Percentiles rank a stretch among this genome's conserved stretches.
Evolutionary conservation across 805 yeast species (phyloP).

Genomic region (Danielia reshetovae): DNA sequence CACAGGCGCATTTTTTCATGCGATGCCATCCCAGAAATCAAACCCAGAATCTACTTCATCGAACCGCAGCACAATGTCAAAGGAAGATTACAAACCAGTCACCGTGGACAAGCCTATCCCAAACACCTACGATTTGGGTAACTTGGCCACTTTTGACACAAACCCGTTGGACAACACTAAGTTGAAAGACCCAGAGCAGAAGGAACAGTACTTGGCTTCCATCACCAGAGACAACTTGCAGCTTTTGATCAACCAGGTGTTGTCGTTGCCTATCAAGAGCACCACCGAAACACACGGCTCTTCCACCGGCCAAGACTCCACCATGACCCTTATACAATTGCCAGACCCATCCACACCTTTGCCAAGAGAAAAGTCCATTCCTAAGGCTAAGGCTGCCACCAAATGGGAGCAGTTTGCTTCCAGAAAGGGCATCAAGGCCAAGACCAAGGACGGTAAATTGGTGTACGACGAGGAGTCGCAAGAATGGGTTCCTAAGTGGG

Average conservation of each 20-base stretch:
- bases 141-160: slow-evolving; percentile 83
- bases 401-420: slow-evolving; percentile 97
- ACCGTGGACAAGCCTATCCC: slow-evolving; percentile 92
- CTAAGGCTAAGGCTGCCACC: slow-evolving; percentile 87
- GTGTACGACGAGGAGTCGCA: slow-evolving; percentile 85
- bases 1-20: slow-evolving; percentile 5
- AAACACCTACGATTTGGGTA: slow-evolving; percentile 83
- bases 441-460: slow-evolving; percentile 84
- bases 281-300: slow-evolving; percentile 70
- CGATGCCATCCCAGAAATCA: slow-evolving; percentile 10
- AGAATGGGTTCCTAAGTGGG: slow-evolving; percentile 99
- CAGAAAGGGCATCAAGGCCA: slow-evolving; percentile 89
- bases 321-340: slow-evolving; percentile 76
- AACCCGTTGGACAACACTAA: slow-evolving; percentile 72
- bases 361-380: slow-evolving; percentile 95
- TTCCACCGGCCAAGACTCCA: slow-evolving; percentile 61
- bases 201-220: slow-evolving; percentile 60
- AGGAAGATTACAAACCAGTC: slow-evolving; percentile 53
- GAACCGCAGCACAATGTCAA: slow-evolving; percentile 17
- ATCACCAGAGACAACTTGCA: slow-evolving; percentile 91
- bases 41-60: slow-evolving; percentile 1
- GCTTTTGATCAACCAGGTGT: slow-evolving; percentile 80
- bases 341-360: slow-evolving; percentile 79
- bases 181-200: slow-evolving; percentile 49
- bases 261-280: slow-evolving; percentile 83